Percentiles rank a stretch among this genome's conserved stretches.
Evolutionary conservation across 1,139 yeast species (phyloP).

Genomic region (Geotrichum fermentans): DNA sequence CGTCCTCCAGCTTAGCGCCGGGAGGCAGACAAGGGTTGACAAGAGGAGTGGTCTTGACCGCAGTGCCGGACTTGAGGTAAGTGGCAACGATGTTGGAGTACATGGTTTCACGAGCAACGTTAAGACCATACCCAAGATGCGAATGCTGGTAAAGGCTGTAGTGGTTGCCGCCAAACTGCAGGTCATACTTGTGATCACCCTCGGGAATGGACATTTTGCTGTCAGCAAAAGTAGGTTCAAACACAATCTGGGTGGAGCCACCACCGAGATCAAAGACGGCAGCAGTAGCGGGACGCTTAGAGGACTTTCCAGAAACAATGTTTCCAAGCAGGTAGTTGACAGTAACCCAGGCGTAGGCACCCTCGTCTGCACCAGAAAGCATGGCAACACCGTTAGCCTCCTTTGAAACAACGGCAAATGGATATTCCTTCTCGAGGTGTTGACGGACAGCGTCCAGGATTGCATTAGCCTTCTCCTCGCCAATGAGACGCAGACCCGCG

Average conservation of each 20-base stretch:
- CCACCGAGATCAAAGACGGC: constrained; percentile 95
- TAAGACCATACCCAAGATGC: constrained; percentile 86
- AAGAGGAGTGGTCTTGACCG: constrained; percentile 12
- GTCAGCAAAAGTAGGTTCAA: constrained; percentile 63
- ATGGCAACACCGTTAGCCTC: constrained; percentile 75
- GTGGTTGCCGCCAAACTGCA: constrained; percentile 67
- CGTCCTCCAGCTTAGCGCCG: constrained; percentile 46
- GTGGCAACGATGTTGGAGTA: constrained; percentile 41
- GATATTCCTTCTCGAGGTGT: constrained; percentile 67
- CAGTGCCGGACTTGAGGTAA: constrained; percentile 19
- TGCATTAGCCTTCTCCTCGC: constrained; percentile 59
- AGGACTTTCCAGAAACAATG: constrained; percentile 56
- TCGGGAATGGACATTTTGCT: constrained; percentile 57
- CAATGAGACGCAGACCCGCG: constrained; percentile 82
- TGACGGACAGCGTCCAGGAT: constrained; percentile 66
- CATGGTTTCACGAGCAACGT: constrained; percentile 83
- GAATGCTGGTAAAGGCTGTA: constrained; percentile 80
- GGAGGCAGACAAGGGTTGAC: constrained; percentile 80
- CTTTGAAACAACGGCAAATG: constrained; percentile 66
- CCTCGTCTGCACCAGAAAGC: constrained; percentile 91
- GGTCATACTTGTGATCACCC: constrained; percentile 78
- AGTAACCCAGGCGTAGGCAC: constrained; percentile 94
- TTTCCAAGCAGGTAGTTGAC: constrained; percentile 82
- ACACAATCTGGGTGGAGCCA: constrained; percentile 94
- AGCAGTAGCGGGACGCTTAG: constrained; percentile 54